A percentile compares a stretch with the other conserved stretches of the same genome.
Conservation (phyloP, 768 basidiomycete species). For the Pleurotus pulmonarius region DNA sequence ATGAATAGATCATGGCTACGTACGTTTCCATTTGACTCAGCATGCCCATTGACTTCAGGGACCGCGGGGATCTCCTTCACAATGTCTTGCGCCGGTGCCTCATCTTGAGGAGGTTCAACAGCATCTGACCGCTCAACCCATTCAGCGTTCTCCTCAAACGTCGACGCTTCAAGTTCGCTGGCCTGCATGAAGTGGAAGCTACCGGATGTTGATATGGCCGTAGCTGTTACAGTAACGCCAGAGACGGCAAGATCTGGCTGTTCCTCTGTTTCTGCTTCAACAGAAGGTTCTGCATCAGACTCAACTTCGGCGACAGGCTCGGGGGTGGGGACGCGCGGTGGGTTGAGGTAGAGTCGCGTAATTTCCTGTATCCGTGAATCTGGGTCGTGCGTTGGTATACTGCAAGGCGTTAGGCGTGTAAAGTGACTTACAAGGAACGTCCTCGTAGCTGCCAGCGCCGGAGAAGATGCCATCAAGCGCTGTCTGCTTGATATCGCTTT, state of each 20-base stretch:
- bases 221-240: slow-evolving; percentile 27
- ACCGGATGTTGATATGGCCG: slow-evolving; percentile 36
- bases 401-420: background rate
- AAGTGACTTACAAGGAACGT: slow-evolving; percentile 54
- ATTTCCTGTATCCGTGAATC: slow-evolving; percentile 63
- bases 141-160: slow-evolving; percentile 49
- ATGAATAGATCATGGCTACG: background rate
- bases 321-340: slow-evolving; percentile 39
- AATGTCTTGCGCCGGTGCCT: slow-evolving; percentile 8
- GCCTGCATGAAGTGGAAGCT: slow-evolving; percentile 81
- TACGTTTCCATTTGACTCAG: slow-evolving; percentile 14
- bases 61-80: background rate
- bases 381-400: slow-evolving; percentile 22
- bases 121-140: slow-evolving; percentile 51
- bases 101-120: slow-evolving; percentile 14
- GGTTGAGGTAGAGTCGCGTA: slow-evolving; percentile 47
- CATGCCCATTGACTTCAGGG: slow-evolving; percentile 10
- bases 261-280: slow-evolving; percentile 17
- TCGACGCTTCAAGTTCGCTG: slow-evolving; percentile 65
- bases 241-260: slow-evolving; percentile 16
- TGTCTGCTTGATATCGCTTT: slow-evolving; percentile 44
- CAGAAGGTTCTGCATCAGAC: slow-evolving; percentile 9
- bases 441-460: slow-evolving; percentile 56
- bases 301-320: slow-evolving; percentile 23
- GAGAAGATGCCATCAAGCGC: slow-evolving; percentile 54